phyloP scores from a whole-genome alignment of 164 flowering plant species.

The Sextonia rubra region DNA sequence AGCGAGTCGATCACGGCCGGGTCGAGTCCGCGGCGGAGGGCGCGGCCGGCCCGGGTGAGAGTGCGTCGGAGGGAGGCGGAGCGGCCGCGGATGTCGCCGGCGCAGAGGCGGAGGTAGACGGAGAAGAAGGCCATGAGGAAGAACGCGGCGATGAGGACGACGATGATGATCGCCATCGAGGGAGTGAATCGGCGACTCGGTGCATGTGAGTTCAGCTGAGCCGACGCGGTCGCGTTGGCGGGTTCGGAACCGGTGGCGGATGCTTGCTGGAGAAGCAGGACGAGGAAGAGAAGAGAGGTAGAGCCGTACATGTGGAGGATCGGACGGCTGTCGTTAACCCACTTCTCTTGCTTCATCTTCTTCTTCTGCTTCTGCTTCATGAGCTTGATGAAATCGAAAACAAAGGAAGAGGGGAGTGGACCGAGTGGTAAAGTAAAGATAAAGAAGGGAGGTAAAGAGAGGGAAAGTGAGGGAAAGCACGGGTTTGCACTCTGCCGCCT shows the following conservation, averaged over 20 bases:
- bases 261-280: background rate
- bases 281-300: background rate
- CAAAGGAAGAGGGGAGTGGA: no score
- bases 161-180: constrained; percentile 3
- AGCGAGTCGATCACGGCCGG: constrained; percentile 21
- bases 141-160: constrained; percentile 9
- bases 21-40: constrained; percentile 25
- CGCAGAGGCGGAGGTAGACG: constrained; percentile 12
- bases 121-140: constrained; percentile 16
- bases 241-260: background rate
- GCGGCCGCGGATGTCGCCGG: constrained; percentile 6
- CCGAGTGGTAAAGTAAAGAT: no score
- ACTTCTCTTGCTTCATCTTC: background rate
- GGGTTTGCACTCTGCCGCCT: no score
- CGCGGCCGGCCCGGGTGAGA: background rate
- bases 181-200: background rate
- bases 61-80: constrained; percentile 8
- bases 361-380: background rate
- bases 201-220: background rate
- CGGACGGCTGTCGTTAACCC: background rate
- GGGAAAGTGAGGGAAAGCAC: no score
- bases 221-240: background rate
- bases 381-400: background rate
- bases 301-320: background rate
- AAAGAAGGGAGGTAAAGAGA: no score